phyloP scores from a whole-genome alignment of 2,329 filamentous ascomycete genomes.

The Alternaria triticina region DNA sequence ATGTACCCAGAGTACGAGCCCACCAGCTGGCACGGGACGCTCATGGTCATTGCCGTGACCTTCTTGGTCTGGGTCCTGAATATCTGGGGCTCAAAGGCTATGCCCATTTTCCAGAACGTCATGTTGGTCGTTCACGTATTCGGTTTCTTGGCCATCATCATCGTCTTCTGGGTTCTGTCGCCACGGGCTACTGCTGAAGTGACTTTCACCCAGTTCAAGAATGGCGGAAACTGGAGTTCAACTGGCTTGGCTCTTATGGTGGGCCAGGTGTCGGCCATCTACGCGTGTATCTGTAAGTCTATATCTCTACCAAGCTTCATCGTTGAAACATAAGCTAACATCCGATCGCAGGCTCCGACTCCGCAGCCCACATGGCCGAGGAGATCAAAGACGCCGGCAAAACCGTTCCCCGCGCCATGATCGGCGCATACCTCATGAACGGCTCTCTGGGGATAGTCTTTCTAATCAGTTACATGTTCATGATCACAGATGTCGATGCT shows the following conservation, averaged over 20 bases:
- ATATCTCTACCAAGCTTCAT: background rate
- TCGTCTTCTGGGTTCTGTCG: constrained; percentile 47
- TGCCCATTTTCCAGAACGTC: constrained; percentile 46
- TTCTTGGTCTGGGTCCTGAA: constrained; percentile 54
- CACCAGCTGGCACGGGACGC: constrained; percentile 56
- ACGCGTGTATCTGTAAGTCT: constrained; percentile 41
- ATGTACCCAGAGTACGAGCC: constrained; percentile 52
- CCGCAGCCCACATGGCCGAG: constrained; percentile 53
- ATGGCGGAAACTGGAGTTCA: constrained; percentile 49
- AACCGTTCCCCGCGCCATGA: constrained; percentile 51
- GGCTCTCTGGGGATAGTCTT: constrained; percentile 45
- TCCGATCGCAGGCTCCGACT: constrained; percentile 42
- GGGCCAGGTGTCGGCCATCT: constrained; percentile 50
- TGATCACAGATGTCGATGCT: constrained; percentile 39
- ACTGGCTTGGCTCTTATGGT: constrained; percentile 50
- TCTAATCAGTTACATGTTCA: constrained; percentile 43
- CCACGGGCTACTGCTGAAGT: constrained; percentile 35
- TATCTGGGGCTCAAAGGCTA: constrained; percentile 36
- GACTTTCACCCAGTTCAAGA: constrained; percentile 45
- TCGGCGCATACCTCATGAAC: constrained; percentile 51
- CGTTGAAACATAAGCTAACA: constrained; percentile 10
- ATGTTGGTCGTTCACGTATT: constrained; percentile 51
- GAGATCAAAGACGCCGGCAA: constrained; percentile 52
- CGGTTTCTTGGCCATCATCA: constrained; percentile 54
- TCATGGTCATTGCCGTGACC: constrained; percentile 57